Percentiles rank a stretch among this genome's conserved stretches.
Conservation (phyloP, 371 early-diverging fungal species). For the Apophysomyces ossiformis region DNA sequence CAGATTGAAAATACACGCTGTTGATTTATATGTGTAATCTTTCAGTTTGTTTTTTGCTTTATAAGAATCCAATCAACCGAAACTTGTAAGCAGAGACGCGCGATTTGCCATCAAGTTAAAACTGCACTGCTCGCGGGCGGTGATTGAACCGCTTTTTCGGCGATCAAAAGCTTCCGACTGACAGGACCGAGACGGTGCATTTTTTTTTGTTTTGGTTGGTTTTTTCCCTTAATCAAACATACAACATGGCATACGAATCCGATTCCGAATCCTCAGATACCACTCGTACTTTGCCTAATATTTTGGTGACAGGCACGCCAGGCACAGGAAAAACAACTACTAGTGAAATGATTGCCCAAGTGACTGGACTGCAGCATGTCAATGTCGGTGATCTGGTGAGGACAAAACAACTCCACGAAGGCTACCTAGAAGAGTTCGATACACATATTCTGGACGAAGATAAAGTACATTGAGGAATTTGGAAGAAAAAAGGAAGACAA, state of each 20-base stretch:
- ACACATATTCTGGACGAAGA: slow-evolving; percentile 93
- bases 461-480: slow-evolving; percentile 56
- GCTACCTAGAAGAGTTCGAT: slow-evolving; percentile 88
- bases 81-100: too few relatives aligned
- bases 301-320: slow-evolving; percentile 98
- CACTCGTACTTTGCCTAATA: slow-evolving; percentile 71
- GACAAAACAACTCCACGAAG: slow-evolving; percentile 85
- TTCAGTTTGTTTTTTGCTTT: too few relatives aligned
- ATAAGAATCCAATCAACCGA: too few relatives aligned
- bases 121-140: too few relatives aligned
- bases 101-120: too few relatives aligned
- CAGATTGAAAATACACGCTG: too few relatives aligned
- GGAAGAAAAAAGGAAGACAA: not conserved
- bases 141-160: too few relatives aligned
- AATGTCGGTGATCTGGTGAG: slow-evolving; percentile 92
- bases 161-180: too few relatives aligned
- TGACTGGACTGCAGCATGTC: slow-evolving; percentile 75
- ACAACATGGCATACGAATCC: slow-evolving; percentile 16
- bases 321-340: slow-evolving; percentile 98
- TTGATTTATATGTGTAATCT: too few relatives aligned
- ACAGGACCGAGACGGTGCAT: too few relatives aligned
- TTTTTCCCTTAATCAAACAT: not conserved
- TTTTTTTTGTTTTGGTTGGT: not conserved
- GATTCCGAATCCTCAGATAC: slow-evolving; percentile 19
- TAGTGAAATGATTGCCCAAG: slow-evolving; percentile 78